phyloP scores from a whole-genome alignment of 352 stramenopile species.

The Globisporangium rhizosaccharum region DNA sequence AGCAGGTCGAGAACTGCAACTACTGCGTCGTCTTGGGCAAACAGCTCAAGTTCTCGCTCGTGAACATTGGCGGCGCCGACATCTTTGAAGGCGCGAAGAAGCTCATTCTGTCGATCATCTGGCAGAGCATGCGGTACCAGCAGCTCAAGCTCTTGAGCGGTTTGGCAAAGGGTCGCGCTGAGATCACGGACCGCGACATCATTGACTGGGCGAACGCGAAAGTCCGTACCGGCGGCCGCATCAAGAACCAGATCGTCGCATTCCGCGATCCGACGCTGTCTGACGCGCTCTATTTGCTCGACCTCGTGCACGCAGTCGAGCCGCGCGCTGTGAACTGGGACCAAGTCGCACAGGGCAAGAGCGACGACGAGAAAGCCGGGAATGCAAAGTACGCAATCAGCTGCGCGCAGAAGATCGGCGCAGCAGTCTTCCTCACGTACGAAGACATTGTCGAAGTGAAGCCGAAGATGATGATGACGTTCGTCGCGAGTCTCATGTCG shows the following conservation, averaged over 20 bases:
- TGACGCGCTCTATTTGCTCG: slow-evolving; percentile 80
- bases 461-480: slow-evolving; percentile 91
- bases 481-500: slow-evolving; percentile 82
- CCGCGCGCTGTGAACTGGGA: slow-evolving; percentile 89
- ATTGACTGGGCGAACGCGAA: slow-evolving; percentile 83
- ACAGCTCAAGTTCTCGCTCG: slow-evolving; percentile 84
- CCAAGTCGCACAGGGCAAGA: slow-evolving; percentile 51
- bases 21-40: slow-evolving; percentile 87
- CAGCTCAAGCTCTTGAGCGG: slow-evolving; percentile 82
- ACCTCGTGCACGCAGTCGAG: slow-evolving; percentile 85
- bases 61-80: slow-evolving; percentile 89
- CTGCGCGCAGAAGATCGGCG: slow-evolving; percentile 90
- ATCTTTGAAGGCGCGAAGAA: slow-evolving; percentile 93
- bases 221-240: slow-evolving; percentile 64
- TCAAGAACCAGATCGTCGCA: slow-evolving; percentile 67
- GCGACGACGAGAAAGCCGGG: slow-evolving; percentile 80
- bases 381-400: slow-evolving; percentile 93
- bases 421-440: slow-evolving; percentile 89
- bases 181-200: slow-evolving; percentile 81
- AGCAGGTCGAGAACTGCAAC: slow-evolving; percentile 88
- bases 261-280: slow-evolving; percentile 82
- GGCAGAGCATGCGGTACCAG: slow-evolving; percentile 92
- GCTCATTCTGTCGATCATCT: slow-evolving; percentile 91
- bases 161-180: slow-evolving; percentile 32
- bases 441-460: slow-evolving; percentile 94